Base-by-base conservation (phyloP, 1,139 yeast genomes). In the Geotrichum siamense region DNA sequence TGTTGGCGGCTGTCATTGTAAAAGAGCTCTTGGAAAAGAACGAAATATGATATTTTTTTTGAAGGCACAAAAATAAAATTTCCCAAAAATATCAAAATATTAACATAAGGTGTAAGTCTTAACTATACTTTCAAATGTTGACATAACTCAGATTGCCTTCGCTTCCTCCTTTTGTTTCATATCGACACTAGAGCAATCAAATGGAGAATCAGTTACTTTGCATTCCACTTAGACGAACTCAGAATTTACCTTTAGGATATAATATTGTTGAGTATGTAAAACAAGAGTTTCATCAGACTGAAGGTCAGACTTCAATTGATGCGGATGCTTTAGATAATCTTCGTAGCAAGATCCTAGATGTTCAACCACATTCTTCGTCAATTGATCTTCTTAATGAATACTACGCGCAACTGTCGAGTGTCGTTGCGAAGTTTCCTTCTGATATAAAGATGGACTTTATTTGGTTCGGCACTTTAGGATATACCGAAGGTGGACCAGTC, bases 391-490 rank as follows among this genome's bases (percentile, higher is more conserved):
- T 59, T 21, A 38, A 41, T 33, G 50, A 47, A 55, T 72, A 74
- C 51, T 63, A 59, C 47, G 44, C 57, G 0, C 63, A 64, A 30
- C 47, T 74, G 13, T 48, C 57, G 0, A 59, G 61, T 2, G 48
- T 72, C 17, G 56, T 57, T 26, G 43, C 59, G 29, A 72, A 72
- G 48, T 72, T 74, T 39, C 77, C 78, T 0, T 58, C 60, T 15
- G 71, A 70, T 48, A 63, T 65, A 43, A 41, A 52, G 5, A 61
- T 76, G 3, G 75, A 71, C 37, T 82, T 84, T 55, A 69, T 76
- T 1, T 87, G 96, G 96, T 75, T 67, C 55, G 79, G 80, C 23
- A 76, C 87, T 0, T 60, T 83, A 16, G 79, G 83, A 0, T 72
- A 72, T 49, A 69, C 75, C 12, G 70, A 72, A 10, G 63, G 67